Evolutionary conservation across 192 early-diverging fungal species (phyloP), one percentile per base, ranked within the genome.

Genomic region (Coemansia guatemalensis): DNA sequence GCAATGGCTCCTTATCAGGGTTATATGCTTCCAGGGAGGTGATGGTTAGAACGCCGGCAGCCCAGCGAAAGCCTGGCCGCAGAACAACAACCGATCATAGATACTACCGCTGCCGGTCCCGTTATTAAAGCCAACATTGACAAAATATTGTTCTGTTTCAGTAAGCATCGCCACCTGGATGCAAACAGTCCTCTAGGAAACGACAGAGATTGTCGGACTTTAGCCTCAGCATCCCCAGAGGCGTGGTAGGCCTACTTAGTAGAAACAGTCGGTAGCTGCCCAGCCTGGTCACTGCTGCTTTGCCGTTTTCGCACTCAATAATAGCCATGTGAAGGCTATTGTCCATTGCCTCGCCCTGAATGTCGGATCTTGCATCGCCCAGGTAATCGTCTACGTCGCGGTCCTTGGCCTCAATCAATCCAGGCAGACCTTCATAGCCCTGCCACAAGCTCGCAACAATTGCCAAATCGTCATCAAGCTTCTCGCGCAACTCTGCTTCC

Each of bases 381-480:
- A 25, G 17, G 33, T 67, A 33, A 4, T 78, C 75, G 32, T 78
- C 69, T 14, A 58, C 35, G 2, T 73, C 70, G n/a, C 61, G 62
- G 9, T 72, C 75, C 32, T 69, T 78, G 47, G 65, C 39, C 30
- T 69, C 75, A 24, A 78, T 66, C 53, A 78, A 51, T 9, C 59
- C 58, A 21, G 69, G 52, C 49, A 78, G 53, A 56, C 61, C 44
- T 39, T 78, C 75, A 56, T 72, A 78, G 56, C 69, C 69, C 49
- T 78, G 69, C 75, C 75, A 78, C 53, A 78, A 54, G 22, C 57
- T 78, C 0, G 75, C 75, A 6, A 70, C 75, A 60, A 78, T 71
- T 4, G 75, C 75, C 49, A 78, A 41, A 35, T 78, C 75, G 55
- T 72, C 69, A n/a, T 78, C 75, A 20, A 78, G 75, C 62, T 58